Base-by-base conservation (phyloP, 2,329 filamentous ascomycete genomes). In the Hypoxylon sp. region DNA sequence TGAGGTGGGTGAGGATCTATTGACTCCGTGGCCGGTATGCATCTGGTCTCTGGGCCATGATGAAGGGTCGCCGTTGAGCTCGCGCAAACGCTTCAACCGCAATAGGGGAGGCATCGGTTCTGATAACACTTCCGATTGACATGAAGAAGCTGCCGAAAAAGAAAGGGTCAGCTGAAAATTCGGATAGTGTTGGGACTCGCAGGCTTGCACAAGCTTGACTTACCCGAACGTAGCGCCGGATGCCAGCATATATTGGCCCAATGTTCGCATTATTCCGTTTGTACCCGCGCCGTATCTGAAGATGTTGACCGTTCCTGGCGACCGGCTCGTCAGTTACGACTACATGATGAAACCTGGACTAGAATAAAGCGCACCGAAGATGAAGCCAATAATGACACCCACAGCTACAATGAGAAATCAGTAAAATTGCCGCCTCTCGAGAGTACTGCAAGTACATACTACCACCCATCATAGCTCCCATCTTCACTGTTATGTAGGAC, bases 391-490 rank as follows among this genome's bases (percentile, higher is more conserved):
- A 79, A 97, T 97, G 57, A 93, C 86, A 69, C 96, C 96, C 69
- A 99, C 96, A 81, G 94, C 96, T 98, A 75, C 13, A 67, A 21
- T 35, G 56, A 67, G 13, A 62, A 7, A 44, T 62, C 29, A 75
- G 65, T 56, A 47, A 66, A 15, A 11, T 8, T 42, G 15, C n/a
- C 15, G 58, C 42, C 50, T n/a, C 17, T 44, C 31, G 13, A 13
- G 7, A 27, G 19, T 21, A 32, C 11, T 5, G 2, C 1, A 6
- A 35, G 29, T 57, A 88, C 94, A 77, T 92, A 98, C 95, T 97
- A 80, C 94, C 93, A 75, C 96, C 96, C 94, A 98, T 98, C 91
- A 99, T 91, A 70, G 92, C 94, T 75, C 96, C 96, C 94, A 98
- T 98, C 86, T 97, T 98, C 81, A 94, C 94, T 97, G 79, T 65